These are phyloP conservation scores for Venturia pyrina DNA, from an alignment of 2,329 filamentous ascomycete species.

Conservation along the genomic window DNA sequence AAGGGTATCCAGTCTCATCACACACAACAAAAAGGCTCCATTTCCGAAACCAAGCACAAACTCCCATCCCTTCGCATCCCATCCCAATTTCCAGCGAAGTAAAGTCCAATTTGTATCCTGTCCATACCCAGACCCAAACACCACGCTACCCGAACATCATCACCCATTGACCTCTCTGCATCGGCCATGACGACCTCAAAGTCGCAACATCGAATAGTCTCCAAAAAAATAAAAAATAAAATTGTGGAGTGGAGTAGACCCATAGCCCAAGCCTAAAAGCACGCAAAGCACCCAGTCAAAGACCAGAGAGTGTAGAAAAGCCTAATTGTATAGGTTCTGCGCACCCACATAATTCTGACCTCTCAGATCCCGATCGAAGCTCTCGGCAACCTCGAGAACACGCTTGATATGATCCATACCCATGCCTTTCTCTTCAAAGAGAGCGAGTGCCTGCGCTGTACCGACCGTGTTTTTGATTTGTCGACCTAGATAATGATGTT, in stretches of 20 bases:
- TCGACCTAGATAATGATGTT: constrained; percentile 15
- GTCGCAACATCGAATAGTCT: not conserved
- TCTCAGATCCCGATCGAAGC: constrained; percentile 74
- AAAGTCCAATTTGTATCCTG: not conserved
- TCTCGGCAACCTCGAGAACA: constrained; percentile 74
- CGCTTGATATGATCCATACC: constrained; percentile 71
- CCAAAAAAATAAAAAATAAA: not conserved
- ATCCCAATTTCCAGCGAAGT: not conserved
- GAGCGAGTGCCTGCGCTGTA: constrained; percentile 71
- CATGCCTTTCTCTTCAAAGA: constrained; percentile 61
- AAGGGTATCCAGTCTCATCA: not conserved
- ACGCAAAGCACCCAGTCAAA: not conserved
- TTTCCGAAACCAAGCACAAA: not conserved
- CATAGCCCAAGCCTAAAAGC: not conserved
- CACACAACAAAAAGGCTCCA: not conserved
- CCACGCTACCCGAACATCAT: not conserved
- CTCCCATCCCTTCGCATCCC: not conserved
- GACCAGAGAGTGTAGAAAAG: no score
- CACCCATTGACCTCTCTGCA: no score
- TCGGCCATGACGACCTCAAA: not conserved
- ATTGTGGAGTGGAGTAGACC: no score
- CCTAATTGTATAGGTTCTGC: constrained; percentile 66
- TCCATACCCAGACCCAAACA: not conserved
- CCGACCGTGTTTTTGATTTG: constrained; percentile 84
- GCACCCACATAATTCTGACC: constrained; percentile 72